These are phyloP conservation scores for Fraxinus latifolia DNA, from an alignment of 305 asterid genomes.

Conservation along the genomic window DNA sequence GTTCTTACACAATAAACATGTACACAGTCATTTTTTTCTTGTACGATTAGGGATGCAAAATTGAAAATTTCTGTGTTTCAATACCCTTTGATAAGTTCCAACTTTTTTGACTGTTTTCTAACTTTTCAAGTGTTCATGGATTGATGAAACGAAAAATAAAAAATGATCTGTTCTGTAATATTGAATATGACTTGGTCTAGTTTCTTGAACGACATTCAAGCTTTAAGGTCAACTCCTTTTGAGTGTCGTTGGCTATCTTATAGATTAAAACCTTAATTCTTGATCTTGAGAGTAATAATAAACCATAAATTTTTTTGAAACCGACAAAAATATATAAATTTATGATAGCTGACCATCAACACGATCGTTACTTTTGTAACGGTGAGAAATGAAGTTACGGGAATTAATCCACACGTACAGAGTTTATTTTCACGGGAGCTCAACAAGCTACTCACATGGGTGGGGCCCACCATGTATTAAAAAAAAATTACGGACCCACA, in stretches of 20 bases:
- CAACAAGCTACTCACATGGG: too few species aligned
- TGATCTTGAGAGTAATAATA: not conserved
- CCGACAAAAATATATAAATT: not conserved
- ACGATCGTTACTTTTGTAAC: not conserved
- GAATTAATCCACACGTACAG: not conserved
- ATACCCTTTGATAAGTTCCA: conserved; percentile 19
- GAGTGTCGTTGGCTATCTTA: not conserved
- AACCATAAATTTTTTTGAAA: not conserved
- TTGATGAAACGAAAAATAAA: not conserved
- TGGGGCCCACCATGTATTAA: too few species aligned
- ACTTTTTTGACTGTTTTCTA: not conserved
- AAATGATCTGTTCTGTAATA: not conserved
- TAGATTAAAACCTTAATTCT: not conserved
- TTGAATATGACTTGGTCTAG: not conserved
- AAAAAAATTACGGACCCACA: too few species aligned
- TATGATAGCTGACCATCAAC: not conserved
- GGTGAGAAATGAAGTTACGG: not conserved
- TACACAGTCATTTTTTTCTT: conserved; percentile 11
- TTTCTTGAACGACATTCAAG: not conserved
- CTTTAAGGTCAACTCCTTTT: not conserved
- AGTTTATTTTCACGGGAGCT: too few species aligned
- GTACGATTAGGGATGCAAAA: conserved; percentile 14
- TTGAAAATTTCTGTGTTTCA: conserved; percentile 18
- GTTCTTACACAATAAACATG: conserved; percentile 20
- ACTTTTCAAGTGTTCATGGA: not conserved